These are phyloP conservation scores for Scutellaria baicalensis DNA, from an alignment of 257 asterid genomes.

Conservation along the genomic window DNA sequence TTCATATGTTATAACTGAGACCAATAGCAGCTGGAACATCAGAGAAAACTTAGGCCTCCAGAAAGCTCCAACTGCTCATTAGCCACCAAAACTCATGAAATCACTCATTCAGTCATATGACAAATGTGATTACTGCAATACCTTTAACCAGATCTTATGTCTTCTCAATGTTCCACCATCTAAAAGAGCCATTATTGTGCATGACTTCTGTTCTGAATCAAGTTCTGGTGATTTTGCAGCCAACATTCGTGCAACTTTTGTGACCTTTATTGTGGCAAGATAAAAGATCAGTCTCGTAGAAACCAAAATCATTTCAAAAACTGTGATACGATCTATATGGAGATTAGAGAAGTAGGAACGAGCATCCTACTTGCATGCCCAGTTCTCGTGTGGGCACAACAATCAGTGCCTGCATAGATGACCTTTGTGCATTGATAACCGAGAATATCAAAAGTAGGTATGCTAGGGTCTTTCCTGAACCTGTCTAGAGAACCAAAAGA, in stretches of 20 bases:
- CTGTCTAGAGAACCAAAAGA: constrained; percentile 63
- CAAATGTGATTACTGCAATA: constrained; percentile 16
- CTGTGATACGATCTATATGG: neutral
- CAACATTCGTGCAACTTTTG: constrained; percentile 80
- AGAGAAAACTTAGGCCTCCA: neutral
- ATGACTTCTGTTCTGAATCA: constrained; percentile 50
- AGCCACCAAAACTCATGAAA: neutral
- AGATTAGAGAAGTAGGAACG: constrained; percentile 9
- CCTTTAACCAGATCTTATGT: constrained; percentile 96
- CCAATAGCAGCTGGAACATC: neutral
- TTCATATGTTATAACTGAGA: neutral
- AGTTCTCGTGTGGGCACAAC: constrained; percentile 96
- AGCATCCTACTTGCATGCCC: constrained; percentile 71
- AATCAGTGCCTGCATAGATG: constrained; percentile 80
- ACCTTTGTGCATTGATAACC: constrained; percentile 53
- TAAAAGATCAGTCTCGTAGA: neutral
- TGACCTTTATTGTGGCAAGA: constrained; percentile 45
- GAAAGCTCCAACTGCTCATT: constrained; percentile 1
- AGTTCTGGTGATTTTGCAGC: constrained; percentile 47
- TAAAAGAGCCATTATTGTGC: constrained; percentile 86
- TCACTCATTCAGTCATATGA: neutral
- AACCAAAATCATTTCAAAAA: constrained; percentile 1
- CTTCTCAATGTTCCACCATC: constrained; percentile 90
- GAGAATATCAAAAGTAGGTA: constrained; percentile 73
- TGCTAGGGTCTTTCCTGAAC: constrained; percentile 96